Percentiles rank a stretch among this genome's conserved stretches.
Evolutionary conservation across 257 asterid genomes (phyloP).

Genomic region (Nicotiana tabacum): DNA sequence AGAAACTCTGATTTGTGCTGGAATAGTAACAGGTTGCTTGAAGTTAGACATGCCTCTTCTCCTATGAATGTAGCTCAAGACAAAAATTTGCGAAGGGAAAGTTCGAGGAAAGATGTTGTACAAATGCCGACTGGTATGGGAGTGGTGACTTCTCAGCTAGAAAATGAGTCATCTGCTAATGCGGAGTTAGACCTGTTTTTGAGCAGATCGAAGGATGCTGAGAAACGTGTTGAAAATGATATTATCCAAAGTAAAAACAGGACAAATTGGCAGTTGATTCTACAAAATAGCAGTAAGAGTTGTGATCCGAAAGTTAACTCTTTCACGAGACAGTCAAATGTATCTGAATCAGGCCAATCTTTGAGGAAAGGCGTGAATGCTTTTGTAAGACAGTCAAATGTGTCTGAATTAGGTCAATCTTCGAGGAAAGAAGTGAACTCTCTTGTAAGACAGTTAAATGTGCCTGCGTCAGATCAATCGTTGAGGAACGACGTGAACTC

Average conservation of each 20-base stretch:
- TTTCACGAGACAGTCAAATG: neutral
- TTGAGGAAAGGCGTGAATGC: neutral
- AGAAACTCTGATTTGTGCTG: constrained; percentile 9
- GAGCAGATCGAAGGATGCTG: constrained; percentile 24
- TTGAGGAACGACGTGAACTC: neutral
- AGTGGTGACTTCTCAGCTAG: neutral
- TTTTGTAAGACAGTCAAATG: neutral
- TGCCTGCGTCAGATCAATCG: neutral
- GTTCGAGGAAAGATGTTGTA: constrained; percentile 4
- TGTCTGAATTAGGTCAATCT: neutral
- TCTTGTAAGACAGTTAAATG: neutral
- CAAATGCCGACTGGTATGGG: neutral
- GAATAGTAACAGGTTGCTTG: constrained; percentile 24
- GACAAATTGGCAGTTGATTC: neutral
- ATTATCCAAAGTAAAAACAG: neutral
- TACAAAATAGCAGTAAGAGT: neutral
- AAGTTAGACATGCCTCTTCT: constrained; percentile 23
- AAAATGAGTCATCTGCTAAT: constrained; percentile 10
- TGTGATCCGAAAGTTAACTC: neutral
- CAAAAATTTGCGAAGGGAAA: constrained; percentile 20
- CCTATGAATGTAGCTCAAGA: constrained; percentile 14
- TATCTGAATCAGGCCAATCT: neutral
- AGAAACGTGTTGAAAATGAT: constrained; percentile 16
- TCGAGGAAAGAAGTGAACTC: neutral
- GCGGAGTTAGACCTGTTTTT: constrained; percentile 49